Evolutionary conservation across 306 rosid species (phyloP).

Genomic region (Hippophae rhamnoides): DNA sequence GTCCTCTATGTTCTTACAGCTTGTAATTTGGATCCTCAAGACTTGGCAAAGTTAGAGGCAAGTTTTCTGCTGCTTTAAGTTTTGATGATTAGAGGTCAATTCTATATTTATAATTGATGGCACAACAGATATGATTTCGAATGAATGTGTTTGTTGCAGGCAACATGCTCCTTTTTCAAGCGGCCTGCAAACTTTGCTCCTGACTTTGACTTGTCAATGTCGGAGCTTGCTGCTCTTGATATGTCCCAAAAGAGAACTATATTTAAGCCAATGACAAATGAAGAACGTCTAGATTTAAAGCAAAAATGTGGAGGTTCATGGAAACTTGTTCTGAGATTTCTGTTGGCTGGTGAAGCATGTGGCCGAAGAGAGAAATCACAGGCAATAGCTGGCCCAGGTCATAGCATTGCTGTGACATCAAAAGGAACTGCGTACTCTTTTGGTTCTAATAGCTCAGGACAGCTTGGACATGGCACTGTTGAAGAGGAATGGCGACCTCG

Average conservation of each 20-base stretch:
- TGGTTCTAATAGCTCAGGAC: constrained; percentile 86
- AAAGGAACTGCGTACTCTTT: constrained; percentile 74
- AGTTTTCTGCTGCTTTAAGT: constrained; percentile 30
- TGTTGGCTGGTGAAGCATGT: constrained; percentile 84
- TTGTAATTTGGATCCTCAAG: constrained; percentile 80
- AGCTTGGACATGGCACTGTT: constrained; percentile 80
- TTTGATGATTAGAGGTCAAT: constrained; percentile 4
- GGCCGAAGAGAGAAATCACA: constrained; percentile 80
- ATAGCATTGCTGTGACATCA: constrained; percentile 83
- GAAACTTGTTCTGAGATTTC: constrained; percentile 86
- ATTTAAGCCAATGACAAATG: constrained; percentile 74
- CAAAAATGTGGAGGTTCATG: constrained; percentile 90
- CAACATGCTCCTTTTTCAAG: constrained; percentile 88
- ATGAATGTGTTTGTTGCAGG: constrained; percentile 52
- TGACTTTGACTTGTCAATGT: constrained; percentile 55
- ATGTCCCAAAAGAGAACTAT: constrained; percentile 85
- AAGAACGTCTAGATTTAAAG: constrained; percentile 55
- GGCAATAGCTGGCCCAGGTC: constrained; percentile 97
- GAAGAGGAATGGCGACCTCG: constrained; percentile 74
- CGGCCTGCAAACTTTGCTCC: constrained; percentile 81
- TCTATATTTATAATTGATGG: constrained; percentile 18
- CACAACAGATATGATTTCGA: constrained; percentile 39
- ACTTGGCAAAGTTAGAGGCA: constrained; percentile 95
- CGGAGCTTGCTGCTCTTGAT: constrained; percentile 90
- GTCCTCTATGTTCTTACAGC: constrained; percentile 90